Conservation (phyloP, 2,329 filamentous ascomycete genomes). For the Curvularia sp. region DNA sequence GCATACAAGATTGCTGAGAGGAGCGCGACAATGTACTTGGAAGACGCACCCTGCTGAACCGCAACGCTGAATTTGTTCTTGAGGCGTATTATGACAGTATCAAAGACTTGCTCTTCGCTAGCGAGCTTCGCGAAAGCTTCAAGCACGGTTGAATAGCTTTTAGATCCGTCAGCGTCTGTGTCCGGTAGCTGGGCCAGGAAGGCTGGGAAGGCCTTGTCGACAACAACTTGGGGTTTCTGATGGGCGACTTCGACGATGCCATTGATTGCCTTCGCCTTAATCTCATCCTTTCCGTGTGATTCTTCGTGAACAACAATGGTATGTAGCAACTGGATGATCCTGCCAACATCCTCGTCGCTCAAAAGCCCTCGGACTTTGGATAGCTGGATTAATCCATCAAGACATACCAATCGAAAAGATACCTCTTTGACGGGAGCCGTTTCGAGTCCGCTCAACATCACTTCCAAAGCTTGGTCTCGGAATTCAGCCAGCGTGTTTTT, state of each 20-base stretch:
- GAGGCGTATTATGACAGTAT: conserved; percentile 67
- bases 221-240: conserved; percentile 67
- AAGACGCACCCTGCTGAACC: conserved; percentile 60
- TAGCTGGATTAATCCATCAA: conserved; percentile 56
- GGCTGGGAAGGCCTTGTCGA: conserved; percentile 70
- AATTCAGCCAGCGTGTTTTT: conserved; percentile 52
- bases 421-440: conserved; percentile 58
- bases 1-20: conserved; percentile 68
- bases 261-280: conserved; percentile 65
- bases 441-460: conserved; percentile 54
- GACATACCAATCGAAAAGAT: conserved; percentile 57
- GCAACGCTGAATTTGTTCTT: conserved; percentile 68
- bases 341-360: conserved; percentile 51
- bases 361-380: conserved; percentile 53
- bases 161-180: conserved; percentile 56
- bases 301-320: conserved; percentile 68
- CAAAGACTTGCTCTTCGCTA: conserved; percentile 67
- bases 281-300: conserved; percentile 62
- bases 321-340: conserved; percentile 67
- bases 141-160: conserved; percentile 62
- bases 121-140: conserved; percentile 71
- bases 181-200: conserved; percentile 71
- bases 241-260: conserved; percentile 68
- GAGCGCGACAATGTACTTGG: conserved; percentile 65
- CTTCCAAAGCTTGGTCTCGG: conserved; percentile 52